phyloP scores from a whole-genome alignment of 768 basidiomycete species.

The Tubosaeta sp. region DNA sequence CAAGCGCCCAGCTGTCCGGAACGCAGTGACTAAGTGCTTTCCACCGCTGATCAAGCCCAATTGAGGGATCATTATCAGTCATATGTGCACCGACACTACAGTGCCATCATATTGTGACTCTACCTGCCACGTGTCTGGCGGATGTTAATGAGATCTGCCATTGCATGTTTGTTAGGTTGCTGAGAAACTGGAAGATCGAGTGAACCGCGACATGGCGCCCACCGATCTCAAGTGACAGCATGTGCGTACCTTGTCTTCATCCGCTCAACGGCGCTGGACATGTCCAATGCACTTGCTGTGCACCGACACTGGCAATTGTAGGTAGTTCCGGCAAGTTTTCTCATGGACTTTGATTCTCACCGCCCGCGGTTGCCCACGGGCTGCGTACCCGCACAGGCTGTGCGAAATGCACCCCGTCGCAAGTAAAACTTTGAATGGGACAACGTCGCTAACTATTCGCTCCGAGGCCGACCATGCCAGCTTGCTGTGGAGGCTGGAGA shows the following conservation, averaged over 20 bases:
- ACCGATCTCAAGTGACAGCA: not conserved
- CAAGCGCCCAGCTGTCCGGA: slow-evolving; percentile 7
- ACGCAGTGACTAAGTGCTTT: slow-evolving; percentile 9
- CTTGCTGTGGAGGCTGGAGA: not conserved
- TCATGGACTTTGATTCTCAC: slow-evolving; percentile 20
- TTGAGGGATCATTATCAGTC: slow-evolving; percentile 11
- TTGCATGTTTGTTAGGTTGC: slow-evolving; percentile 13
- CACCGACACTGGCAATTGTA: slow-evolving; percentile 9
- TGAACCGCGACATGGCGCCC: not conserved
- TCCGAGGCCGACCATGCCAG: not conserved
- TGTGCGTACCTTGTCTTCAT: not conserved
- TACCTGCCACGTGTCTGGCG: slow-evolving; percentile 15
- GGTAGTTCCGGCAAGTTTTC: slow-evolving; percentile 15
- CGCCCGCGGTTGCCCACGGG: slow-evolving; percentile 19
- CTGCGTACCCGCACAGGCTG: slow-evolving; percentile 21
- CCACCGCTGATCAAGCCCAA: slow-evolving; percentile 19
- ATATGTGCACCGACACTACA: slow-evolving; percentile 9
- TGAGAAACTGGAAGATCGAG: slow-evolving; percentile 1
- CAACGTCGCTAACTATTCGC: not conserved
- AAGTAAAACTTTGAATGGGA: not conserved
- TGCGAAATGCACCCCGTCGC: slow-evolving; percentile 7
- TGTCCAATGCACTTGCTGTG: slow-evolving; percentile 17
- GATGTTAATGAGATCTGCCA: slow-evolving; percentile 9
- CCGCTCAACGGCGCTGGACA: not conserved
- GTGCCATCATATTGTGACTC: not conserved